Percentiles rank a stretch among this genome's conserved stretches.
phyloP scores from a whole-genome alignment of 345 rosid species.

The Camelina laxa region DNA sequence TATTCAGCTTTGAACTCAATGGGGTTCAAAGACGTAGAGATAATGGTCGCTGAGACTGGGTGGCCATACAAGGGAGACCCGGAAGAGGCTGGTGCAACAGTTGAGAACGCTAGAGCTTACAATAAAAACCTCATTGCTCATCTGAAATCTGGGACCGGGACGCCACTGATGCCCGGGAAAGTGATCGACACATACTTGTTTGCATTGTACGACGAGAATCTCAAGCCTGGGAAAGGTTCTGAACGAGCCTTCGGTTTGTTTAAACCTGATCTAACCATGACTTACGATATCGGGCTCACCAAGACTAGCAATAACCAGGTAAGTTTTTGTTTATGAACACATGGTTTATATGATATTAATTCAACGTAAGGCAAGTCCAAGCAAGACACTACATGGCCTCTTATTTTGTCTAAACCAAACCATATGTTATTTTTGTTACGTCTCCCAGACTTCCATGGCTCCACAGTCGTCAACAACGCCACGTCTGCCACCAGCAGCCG shows the following conservation, averaged over 20 bases:
- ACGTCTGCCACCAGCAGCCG: conserved; percentile 29
- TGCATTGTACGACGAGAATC: conserved; percentile 83
- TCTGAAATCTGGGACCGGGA: conserved; percentile 74
- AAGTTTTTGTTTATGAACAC: conserved; percentile 4
- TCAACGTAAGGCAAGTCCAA: background rate
- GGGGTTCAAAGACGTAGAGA: conserved; percentile 81
- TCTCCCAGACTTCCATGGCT: conserved; percentile 25
- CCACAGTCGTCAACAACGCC: conserved; percentile 31
- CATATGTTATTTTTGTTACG: conserved; percentile 13
- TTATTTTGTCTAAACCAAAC: conserved; percentile 11
- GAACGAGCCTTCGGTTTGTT: conserved; percentile 81
- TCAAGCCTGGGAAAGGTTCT: conserved; percentile 79
- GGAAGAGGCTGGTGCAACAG: conserved; percentile 66
- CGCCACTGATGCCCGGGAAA: conserved; percentile 93
- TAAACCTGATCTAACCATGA: conserved; percentile 73
- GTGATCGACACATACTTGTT: conserved; percentile 84
- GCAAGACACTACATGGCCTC: background rate
- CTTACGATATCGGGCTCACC: conserved; percentile 76
- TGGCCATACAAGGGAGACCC: conserved; percentile 95
- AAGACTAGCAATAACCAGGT: conserved; percentile 47
- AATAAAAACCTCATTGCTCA: conserved; percentile 83
- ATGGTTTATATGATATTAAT: background rate
- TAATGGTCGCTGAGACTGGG: conserved; percentile 92
- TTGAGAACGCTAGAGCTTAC: conserved; percentile 88
- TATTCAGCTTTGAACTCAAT: conserved; percentile 65